Base-by-base conservation (phyloP, 2,329 filamentous ascomycete genomes). In the Tolypocladium inflatum region DNA sequence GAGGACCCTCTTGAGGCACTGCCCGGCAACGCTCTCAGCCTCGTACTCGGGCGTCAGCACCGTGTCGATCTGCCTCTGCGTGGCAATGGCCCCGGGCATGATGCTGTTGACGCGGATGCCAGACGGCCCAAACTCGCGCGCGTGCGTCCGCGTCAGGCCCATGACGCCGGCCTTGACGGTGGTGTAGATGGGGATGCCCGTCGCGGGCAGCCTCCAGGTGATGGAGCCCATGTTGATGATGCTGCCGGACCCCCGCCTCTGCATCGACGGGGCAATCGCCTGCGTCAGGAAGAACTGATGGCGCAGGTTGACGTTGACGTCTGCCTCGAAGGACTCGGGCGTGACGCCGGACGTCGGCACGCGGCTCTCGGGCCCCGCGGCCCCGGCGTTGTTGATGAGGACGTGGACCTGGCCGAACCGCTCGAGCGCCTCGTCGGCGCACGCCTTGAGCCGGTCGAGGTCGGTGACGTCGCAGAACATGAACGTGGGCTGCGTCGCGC, bases 331-430 rank as follows among this genome's bases (percentile, higher is more conserved):
- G 3, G 68, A 67, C 59, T 73, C 73, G 0, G 71, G 63, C 3
- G 76, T 78, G 9, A 79, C 70, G 0, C 70, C 57, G 13, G 62
- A 56, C 1, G 72, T 76, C 2, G 64, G 55, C 0, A 63, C 66
- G 23, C 69, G 63, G 33, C 68, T 62, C 19, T 53, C 56, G 26
- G 62, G 62, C 21, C 61, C 62, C 4, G 60, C 63, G 0, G 60
- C 61, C 0, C 89, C 90, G 21, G 91, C 90, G 70, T 94, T 95
- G 78, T 95, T 94, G 76, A 96, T 76, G 55, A 95, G 75, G 62
- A 94, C 88, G 71, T 95, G 88, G 66, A 95, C 80, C 65, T 35
- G 55, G 0, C 62, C 63, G 39, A 69, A 62, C 3, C 66, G 57
- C 2, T 63, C 60, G 1, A 76, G 57, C 3, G 70, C 68, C n/a